Evolutionary conservation across 345 rosid genomes (phyloP).

Genomic region (Ricinus communis): DNA sequence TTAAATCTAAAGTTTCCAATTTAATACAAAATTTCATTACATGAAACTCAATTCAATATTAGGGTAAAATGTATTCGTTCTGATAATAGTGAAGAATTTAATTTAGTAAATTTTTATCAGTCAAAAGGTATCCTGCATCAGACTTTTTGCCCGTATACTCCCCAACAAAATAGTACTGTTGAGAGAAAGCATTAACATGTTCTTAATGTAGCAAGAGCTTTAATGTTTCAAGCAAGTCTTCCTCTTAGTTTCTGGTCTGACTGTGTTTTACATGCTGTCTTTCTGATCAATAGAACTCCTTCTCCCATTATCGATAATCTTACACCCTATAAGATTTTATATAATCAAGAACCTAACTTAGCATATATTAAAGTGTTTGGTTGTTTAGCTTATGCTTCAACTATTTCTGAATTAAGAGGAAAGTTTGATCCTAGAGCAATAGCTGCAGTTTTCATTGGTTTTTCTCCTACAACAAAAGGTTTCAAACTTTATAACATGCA

Average conservation of each 20-base stretch:
- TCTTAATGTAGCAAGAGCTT: not conserved
- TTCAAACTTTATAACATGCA: not conserved
- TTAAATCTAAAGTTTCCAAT: not conserved
- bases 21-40: not conserved
- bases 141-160: not conserved
- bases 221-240: not conserved
- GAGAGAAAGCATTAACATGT: not conserved
- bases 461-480: not conserved
- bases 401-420: no score
- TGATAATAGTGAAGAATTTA: not conserved
- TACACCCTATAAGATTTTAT: not conserved
- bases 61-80: not conserved
- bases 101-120: not conserved
- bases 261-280: not conserved
- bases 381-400: not conserved
- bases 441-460: not conserved
- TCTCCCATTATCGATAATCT: not conserved
- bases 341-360: not conserved
- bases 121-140: not conserved
- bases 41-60: not conserved
- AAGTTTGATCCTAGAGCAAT: not conserved
- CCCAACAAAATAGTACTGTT: not conserved
- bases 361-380: not conserved
- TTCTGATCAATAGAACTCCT: not conserved
- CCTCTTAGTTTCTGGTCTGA: not conserved